phyloP scores from a whole-genome alignment of 768 basidiomycete species.

The Fomitopsis pulvina region DNA sequence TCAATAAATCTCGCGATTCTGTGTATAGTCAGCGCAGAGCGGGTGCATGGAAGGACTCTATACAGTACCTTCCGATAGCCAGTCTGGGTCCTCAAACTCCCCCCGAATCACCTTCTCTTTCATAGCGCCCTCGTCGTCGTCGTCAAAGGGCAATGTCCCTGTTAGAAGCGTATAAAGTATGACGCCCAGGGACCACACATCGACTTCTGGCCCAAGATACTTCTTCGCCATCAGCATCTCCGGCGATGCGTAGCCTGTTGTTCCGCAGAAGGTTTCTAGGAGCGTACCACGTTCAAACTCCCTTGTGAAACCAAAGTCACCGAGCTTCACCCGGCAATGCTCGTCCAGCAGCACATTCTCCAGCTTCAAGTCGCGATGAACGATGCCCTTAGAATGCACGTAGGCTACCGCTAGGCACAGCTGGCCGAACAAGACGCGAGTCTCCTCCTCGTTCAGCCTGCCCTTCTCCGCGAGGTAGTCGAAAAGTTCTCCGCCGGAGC shows the following conservation, averaged over 20 bases:
- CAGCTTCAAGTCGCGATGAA: constrained; percentile 94
- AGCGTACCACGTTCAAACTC: constrained; percentile 75
- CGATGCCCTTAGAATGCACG: constrained; percentile 87
- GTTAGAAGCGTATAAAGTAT: constrained; percentile 88
- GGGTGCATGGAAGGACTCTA: background rate
- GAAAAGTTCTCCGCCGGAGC: constrained; percentile 94
- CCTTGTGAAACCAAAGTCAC: constrained; percentile 92
- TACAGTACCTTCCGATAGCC: constrained; percentile 78
- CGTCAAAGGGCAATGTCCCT: constrained; percentile 86
- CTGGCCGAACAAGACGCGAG: constrained; percentile 90
- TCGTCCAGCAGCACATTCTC: constrained; percentile 94
- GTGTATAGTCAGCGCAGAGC: background rate
- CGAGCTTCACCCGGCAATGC: constrained; percentile 84
- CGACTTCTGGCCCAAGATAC: constrained; percentile 95
- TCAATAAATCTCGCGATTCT: constrained; percentile 87
- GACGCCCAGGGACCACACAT: constrained; percentile 91
- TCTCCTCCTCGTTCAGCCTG: constrained; percentile 77
- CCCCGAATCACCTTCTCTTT: constrained; percentile 76
- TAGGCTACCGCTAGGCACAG: constrained; percentile 90
- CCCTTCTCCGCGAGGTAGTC: constrained; percentile 97
- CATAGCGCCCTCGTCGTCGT: constrained; percentile 83
- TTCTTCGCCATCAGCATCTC: constrained; percentile 87
- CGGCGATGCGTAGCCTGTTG: constrained; percentile 89
- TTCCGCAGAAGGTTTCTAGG: constrained; percentile 94
- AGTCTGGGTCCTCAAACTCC: constrained; percentile 87